Percentiles rank a stretch among this genome's conserved stretches.
These are phyloP conservation scores for Takashimella tepidaria DNA, from an alignment of 1,284 basidiomycete species.

Conservation along the genomic window DNA sequence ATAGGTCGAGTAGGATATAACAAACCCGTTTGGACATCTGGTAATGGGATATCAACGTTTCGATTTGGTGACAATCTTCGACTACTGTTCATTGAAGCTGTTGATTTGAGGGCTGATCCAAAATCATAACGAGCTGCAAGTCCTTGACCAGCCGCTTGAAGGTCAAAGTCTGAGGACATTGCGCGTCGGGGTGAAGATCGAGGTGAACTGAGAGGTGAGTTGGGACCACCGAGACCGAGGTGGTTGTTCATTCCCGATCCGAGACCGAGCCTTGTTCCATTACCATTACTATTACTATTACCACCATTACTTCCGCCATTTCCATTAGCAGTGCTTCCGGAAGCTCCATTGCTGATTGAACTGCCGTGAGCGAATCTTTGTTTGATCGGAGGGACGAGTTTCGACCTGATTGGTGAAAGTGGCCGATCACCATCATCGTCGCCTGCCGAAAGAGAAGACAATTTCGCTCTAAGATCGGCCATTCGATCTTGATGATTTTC, in stretches of 20 bases:
- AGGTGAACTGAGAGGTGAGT: conserved; percentile 23
- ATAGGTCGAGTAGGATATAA: conserved; percentile 3
- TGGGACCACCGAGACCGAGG: conserved; percentile 5
- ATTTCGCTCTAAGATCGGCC: conserved; percentile 50
- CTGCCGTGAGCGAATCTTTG: conserved; percentile 4
- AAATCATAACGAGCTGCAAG: conserved; percentile 53
- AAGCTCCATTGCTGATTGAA: too few relatives aligned
- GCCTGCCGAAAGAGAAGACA: conserved; percentile 49
- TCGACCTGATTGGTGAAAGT: conserved; percentile 8
- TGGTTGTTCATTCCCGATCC: conserved; percentile 10
- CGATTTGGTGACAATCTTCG: conserved; percentile 25
- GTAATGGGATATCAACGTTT: conserved; percentile 15
- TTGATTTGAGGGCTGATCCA: conserved; percentile 49
- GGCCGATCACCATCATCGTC: conserved; percentile 45
- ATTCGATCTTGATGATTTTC: conserved; percentile 42
- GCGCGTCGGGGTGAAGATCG: conserved; percentile 10
- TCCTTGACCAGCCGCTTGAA: conserved; percentile 27
- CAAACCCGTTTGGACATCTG: conserved; percentile 32
- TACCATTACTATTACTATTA: conserved; percentile 8
- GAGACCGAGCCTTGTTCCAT: conserved; percentile 10
- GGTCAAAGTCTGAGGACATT: conserved; percentile 23
- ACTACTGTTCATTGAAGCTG: conserved; percentile 26
- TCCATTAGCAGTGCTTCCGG: conserved; percentile 7
- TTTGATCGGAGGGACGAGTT: background rate
- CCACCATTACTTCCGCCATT: conserved; percentile 9